phyloP scores from a whole-genome alignment of 768 basidiomycete species.

The Hericium alpestre region DNA sequence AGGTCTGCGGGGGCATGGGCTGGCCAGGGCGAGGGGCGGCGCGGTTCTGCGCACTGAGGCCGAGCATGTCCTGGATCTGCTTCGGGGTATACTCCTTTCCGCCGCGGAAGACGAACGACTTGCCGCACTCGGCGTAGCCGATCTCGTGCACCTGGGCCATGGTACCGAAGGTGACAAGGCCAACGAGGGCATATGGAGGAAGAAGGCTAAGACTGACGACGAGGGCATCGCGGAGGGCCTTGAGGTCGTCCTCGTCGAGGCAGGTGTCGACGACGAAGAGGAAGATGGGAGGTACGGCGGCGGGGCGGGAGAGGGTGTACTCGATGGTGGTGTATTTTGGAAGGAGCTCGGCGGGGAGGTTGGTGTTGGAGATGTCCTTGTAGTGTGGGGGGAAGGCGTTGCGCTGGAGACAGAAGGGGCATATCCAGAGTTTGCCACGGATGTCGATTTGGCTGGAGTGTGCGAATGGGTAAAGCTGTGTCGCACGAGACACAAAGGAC shows the following conservation, averaged over 20 bases:
- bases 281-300: constrained; percentile 91
- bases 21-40: constrained; percentile 83
- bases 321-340: constrained; percentile 99
- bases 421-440: constrained; percentile 98
- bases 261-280: constrained; percentile 97
- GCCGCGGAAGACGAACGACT: constrained; percentile 98
- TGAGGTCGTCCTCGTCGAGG: constrained; percentile 89
- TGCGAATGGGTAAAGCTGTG: constrained; percentile 5
- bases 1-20: constrained; percentile 66
- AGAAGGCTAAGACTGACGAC: constrained; percentile 88
- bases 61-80: constrained; percentile 98
- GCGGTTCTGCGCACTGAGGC: constrained; percentile 66
- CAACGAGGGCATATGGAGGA: constrained; percentile 90
- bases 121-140: constrained; percentile 90
- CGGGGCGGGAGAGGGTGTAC: constrained; percentile 91
- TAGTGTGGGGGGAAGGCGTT: constrained; percentile 98
- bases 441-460: constrained; percentile 87
- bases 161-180: constrained; percentile 91
- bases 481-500: constrained; percentile 14
- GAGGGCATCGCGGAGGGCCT: constrained; percentile 89
- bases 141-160: constrained; percentile 78
- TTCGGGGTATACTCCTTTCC: constrained; percentile 94
- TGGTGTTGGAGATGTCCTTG: constrained; percentile 95
- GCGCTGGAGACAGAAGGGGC: constrained; percentile 93
- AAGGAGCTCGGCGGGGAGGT: constrained; percentile 89